Conservation (phyloP, 371 early-diverging fungal genomes). For the Mortierella sp. region DNA sequence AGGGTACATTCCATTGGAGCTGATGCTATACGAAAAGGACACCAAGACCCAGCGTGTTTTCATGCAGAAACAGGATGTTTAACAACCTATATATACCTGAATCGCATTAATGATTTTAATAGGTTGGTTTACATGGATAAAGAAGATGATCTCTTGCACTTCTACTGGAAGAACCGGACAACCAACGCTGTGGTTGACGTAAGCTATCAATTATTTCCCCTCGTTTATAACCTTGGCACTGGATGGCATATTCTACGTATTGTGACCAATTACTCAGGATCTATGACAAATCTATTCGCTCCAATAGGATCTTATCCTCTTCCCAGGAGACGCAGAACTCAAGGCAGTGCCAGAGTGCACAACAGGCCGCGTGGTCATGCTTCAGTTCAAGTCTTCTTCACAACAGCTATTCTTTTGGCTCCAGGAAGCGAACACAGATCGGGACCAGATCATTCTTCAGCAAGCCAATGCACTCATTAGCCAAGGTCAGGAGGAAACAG, state of each 20-base stretch:
- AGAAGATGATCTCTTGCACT: slow-evolving; percentile 79
- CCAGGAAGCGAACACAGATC: slow-evolving; percentile 73
- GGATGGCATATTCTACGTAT: too few relatives aligned
- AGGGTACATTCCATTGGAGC: slow-evolving; percentile 61
- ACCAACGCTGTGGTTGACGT: slow-evolving; percentile 68
- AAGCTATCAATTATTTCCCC: slow-evolving; percentile 7
- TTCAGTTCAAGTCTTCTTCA: slow-evolving; percentile 81
- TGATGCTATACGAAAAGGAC: background rate
- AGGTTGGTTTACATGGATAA: slow-evolving; percentile 69
- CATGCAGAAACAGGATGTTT: background rate
- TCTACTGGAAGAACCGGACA: slow-evolving; percentile 82
- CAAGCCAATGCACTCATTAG: slow-evolving; percentile 72
- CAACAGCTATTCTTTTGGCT: slow-evolving; percentile 87
- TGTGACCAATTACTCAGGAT: too few relatives aligned
- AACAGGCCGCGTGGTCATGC: slow-evolving; percentile 79
- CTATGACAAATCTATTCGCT: background rate
- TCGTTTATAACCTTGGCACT: background rate
- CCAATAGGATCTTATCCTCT: slow-evolving; percentile 75
- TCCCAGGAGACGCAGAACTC: slow-evolving; percentile 85
- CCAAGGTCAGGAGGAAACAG: slow-evolving; percentile 43
- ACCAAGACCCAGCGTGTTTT: too few relatives aligned
- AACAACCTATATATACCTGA: background rate
- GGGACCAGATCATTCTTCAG: slow-evolving; percentile 66
- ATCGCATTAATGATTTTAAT: slow-evolving; percentile 9
- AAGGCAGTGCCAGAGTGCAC: slow-evolving; percentile 74